These are phyloP conservation scores for Alternaria conjuncta DNA, from an alignment of 2,329 filamentous ascomycete species.

Conservation along the genomic window DNA sequence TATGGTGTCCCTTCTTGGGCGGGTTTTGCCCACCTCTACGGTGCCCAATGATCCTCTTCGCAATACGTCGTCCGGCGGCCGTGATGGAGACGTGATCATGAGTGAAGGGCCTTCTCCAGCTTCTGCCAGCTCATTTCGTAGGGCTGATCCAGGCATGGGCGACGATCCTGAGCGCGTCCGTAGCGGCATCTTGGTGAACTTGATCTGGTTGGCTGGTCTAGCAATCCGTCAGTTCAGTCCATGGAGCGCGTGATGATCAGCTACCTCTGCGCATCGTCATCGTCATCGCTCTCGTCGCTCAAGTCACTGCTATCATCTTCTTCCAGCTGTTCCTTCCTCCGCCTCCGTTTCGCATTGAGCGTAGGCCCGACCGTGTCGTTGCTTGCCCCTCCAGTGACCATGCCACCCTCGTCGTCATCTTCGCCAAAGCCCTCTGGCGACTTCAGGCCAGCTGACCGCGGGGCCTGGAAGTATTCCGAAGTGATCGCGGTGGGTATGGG, in stretches of 20 bases:
- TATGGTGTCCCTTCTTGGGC: slow-evolving; percentile 74
- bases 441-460: slow-evolving; percentile 63
- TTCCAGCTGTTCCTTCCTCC: slow-evolving; percentile 75
- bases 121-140: slow-evolving; percentile 63
- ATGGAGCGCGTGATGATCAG: not conserved
- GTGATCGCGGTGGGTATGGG: slow-evolving; percentile 83
- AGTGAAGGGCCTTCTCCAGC: slow-evolving; percentile 60
- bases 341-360: slow-evolving; percentile 67
- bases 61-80: slow-evolving; percentile 45
- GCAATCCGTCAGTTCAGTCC: slow-evolving; percentile 6
- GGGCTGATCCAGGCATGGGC: slow-evolving; percentile 62
- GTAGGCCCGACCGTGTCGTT: slow-evolving; percentile 73
- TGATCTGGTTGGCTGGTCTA: slow-evolving; percentile 83
- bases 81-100: slow-evolving; percentile 63
- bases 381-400: slow-evolving; percentile 70
- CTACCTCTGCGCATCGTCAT: slow-evolving; percentile 61
- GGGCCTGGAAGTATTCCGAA: slow-evolving; percentile 83
- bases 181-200: slow-evolving; percentile 95
- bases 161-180: slow-evolving; percentile 87
- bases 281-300: slow-evolving; percentile 84
- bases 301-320: slow-evolving; percentile 87
- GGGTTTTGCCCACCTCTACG: slow-evolving; percentile 72
- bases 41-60: slow-evolving; percentile 73
- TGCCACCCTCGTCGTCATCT: slow-evolving; percentile 72
- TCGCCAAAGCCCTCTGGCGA: slow-evolving; percentile 66